phyloP scores from a whole-genome alignment of 192 early-diverging fungal species.

The Umbelopsis sp. region DNA sequence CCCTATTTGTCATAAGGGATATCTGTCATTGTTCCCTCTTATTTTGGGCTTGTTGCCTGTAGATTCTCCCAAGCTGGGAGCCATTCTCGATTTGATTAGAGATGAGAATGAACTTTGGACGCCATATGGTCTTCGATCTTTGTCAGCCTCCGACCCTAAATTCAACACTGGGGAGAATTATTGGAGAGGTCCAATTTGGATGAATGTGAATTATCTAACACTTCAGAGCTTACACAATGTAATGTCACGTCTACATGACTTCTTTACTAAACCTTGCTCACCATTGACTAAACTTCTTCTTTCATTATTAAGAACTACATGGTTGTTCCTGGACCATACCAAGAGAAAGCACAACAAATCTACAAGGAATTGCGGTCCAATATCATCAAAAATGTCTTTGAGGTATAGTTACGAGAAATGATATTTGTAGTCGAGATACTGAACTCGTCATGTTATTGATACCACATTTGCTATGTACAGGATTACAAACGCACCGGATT shows the following conservation, averaged over 20 bases:
- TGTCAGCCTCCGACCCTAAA: slow-evolving; percentile 61
- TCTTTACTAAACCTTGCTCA: background rate
- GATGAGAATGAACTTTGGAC: slow-evolving; percentile 85
- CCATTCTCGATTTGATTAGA: slow-evolving; percentile 76
- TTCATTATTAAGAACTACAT: slow-evolving; percentile 54
- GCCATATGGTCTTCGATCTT: slow-evolving; percentile 68
- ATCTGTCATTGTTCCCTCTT: slow-evolving; percentile 84
- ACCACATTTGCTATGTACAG: slow-evolving; percentile 32
- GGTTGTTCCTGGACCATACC: slow-evolving; percentile 62
- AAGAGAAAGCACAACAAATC: slow-evolving; percentile 66
- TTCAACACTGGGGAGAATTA: slow-evolving; percentile 90
- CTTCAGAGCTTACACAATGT: slow-evolving; percentile 72
- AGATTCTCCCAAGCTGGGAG: slow-evolving; percentile 68
- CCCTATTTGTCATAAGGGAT: slow-evolving; percentile 72
- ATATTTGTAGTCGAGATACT: background rate
- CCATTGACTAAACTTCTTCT: background rate
- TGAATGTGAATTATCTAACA: slow-evolving; percentile 88
- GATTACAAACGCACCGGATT: slow-evolving; percentile 79
- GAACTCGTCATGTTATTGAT: background rate
- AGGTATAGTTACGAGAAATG: slow-evolving; percentile 44
- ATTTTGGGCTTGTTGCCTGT: slow-evolving; percentile 71
- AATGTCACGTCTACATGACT: slow-evolving; percentile 11
- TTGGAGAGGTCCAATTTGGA: slow-evolving; percentile 94
- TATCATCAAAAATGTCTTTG: slow-evolving; percentile 74
- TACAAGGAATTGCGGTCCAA: slow-evolving; percentile 77